A percentile compares a stretch with the other conserved stretches of the same genome.
Conservation (phyloP, 352 stramenopile species). For the Pythium biforme region DNA sequence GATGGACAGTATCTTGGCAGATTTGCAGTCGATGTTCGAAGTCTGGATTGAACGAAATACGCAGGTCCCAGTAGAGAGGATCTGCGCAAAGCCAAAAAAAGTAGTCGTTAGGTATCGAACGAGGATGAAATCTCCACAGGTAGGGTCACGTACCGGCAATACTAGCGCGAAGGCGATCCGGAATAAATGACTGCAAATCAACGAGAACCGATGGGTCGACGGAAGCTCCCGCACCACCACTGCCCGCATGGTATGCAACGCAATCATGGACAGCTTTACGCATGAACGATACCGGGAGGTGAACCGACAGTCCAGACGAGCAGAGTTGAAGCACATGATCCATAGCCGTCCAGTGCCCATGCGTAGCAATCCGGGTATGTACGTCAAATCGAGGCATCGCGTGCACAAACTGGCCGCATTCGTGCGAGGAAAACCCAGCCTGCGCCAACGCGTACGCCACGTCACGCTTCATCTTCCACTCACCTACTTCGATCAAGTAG, state of each 20-base stretch:
- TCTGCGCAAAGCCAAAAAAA: conserved; percentile 13
- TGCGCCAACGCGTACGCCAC: conserved; percentile 22
- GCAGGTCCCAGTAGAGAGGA: conserved; percentile 27
- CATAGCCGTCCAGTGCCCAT: conserved; percentile 22
- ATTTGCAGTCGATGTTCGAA: conserved; percentile 23
- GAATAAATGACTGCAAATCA: conserved; percentile 28
- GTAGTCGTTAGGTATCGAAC: neutral
- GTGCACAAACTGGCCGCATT: conserved; percentile 22
- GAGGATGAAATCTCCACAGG: neutral
- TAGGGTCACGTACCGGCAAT: conserved; percentile 18
- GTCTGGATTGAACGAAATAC: conserved; percentile 18
- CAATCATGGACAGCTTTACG: conserved; percentile 26
- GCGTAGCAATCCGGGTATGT: neutral
- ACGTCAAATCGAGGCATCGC: conserved; percentile 20
- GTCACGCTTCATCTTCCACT: conserved; percentile 37
- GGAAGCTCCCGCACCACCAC: no score
- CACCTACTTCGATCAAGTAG: conserved; percentile 20
- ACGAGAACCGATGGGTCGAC: conserved; percentile 12
- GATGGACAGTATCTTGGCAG: conserved; percentile 17
- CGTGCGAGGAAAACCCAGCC: conserved; percentile 25
- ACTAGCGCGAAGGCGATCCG: conserved; percentile 24
- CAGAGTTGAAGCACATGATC: conserved; percentile 29
- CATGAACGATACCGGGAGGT: conserved; percentile 26
- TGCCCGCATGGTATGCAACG: conserved; percentile 12
- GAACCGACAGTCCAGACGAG: conserved; percentile 2